These are phyloP conservation scores for Bipolaris zeicola DNA, from an alignment of 2,329 filamentous ascomycete species.

Conservation along the genomic window DNA sequence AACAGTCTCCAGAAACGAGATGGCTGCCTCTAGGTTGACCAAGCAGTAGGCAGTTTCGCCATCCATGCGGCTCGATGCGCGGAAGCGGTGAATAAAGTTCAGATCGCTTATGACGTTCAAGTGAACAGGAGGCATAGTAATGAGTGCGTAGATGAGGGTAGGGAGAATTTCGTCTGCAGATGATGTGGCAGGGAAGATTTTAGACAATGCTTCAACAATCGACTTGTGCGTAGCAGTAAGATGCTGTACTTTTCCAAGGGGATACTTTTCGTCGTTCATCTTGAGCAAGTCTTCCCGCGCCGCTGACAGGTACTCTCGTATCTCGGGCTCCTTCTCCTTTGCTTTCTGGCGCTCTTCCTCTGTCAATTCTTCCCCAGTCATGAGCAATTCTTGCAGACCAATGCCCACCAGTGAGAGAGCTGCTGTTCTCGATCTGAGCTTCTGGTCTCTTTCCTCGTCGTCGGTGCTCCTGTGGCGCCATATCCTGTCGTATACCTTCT, in stretches of 20 bases:
- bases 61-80: slow-evolving; percentile 82
- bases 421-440: slow-evolving; percentile 90
- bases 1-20: slow-evolving; percentile 93
- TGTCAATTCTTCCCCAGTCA: slow-evolving; percentile 60
- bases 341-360: slow-evolving; percentile 62
- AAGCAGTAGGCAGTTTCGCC: slow-evolving; percentile 96
- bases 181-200: slow-evolving; percentile 71
- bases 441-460: slow-evolving; percentile 93
- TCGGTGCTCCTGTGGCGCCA: slow-evolving; percentile 91
- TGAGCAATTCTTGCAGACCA: slow-evolving; percentile 77
- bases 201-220: slow-evolving; percentile 84
- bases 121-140: slow-evolving; percentile 83
- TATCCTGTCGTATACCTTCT: slow-evolving; percentile 81
- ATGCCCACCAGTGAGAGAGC: slow-evolving; percentile 91
- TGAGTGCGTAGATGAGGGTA: slow-evolving; percentile 93
- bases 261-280: slow-evolving; percentile 88
- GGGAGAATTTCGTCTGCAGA: slow-evolving; percentile 97
- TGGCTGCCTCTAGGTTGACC: slow-evolving; percentile 92
- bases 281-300: slow-evolving; percentile 71
- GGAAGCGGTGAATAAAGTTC: slow-evolving; percentile 92
- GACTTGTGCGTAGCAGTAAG: slow-evolving; percentile 88
- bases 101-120: slow-evolving; percentile 92
- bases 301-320: slow-evolving; percentile 72
- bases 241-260: slow-evolving; percentile 87
- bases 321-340: slow-evolving; percentile 63